These are phyloP conservation scores for Musa beccarii DNA, from an alignment of 176 grass and related monocot genomes.

Conservation along the genomic window DNA sequence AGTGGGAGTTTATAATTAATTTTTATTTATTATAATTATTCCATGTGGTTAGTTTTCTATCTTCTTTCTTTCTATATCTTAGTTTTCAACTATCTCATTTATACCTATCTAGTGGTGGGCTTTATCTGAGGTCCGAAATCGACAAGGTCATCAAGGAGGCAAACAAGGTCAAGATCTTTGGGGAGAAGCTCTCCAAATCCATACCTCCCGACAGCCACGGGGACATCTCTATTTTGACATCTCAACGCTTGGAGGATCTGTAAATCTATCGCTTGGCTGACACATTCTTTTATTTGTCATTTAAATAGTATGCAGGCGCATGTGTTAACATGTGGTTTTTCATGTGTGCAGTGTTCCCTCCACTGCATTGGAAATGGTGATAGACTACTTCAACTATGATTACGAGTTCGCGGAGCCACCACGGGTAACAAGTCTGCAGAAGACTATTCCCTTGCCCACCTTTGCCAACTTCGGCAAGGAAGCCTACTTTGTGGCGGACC, in stretches of 20 bases:
- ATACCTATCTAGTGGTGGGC: slow-evolving; percentile 18
- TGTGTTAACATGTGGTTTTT: too few species aligned
- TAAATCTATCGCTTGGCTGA: not conserved
- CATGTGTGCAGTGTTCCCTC: slow-evolving; percentile 13
- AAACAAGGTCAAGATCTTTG: not conserved
- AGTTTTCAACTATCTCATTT: too few species aligned
- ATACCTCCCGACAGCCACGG: slow-evolving; percentile 22
- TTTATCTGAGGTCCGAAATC: slow-evolving; percentile 20
- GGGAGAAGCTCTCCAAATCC: slow-evolving; percentile 21
- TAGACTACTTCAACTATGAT: slow-evolving; percentile 48
- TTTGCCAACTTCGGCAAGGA: slow-evolving; percentile 40
- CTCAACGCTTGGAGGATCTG: slow-evolving; percentile 43
- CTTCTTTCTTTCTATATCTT: too few species aligned
- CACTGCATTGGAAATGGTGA: slow-evolving; percentile 41
- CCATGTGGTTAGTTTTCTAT: too few species aligned
- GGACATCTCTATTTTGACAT: slow-evolving; percentile 49
- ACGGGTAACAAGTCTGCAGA: slow-evolving; percentile 49
- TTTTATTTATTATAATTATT: too few species aligned
- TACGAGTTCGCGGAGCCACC: slow-evolving; percentile 62
- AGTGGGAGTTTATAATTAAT: too few species aligned
- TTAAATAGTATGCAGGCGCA: too few species aligned
- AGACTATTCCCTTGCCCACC: slow-evolving; percentile 32
- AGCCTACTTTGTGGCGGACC: slow-evolving; percentile 45
- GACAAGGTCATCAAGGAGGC: slow-evolving; percentile 22
- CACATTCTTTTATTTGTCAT: too few species aligned